phyloP scores from a whole-genome alignment of 176 grass and related monocot species.

The Oryza meridionalis region DNA sequence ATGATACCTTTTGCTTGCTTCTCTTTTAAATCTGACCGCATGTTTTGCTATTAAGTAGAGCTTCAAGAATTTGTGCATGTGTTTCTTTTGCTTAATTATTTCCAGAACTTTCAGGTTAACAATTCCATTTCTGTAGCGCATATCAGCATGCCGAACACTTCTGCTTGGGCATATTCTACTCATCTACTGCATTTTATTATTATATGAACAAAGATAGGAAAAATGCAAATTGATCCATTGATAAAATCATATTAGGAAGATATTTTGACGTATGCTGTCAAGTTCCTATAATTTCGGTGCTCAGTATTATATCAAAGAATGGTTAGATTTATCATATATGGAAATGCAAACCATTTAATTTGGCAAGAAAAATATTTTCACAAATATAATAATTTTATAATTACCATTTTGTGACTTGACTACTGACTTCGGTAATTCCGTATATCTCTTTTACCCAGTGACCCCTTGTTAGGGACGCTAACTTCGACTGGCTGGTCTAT shows the following conservation, averaged over 20 bases:
- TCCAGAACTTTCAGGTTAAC: conserved; percentile 31
- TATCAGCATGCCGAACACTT: conserved; percentile 30
- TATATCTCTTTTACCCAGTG: background rate
- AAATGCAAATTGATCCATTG: background rate
- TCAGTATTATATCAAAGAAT: background rate
- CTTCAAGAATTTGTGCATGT: conserved; percentile 46
- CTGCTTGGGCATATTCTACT: conserved; percentile 37
- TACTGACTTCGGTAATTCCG: conserved; percentile 9
- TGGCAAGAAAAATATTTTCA: background rate
- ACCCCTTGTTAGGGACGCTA: background rate
- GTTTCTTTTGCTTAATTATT: conserved; percentile 40
- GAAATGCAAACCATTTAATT: background rate
- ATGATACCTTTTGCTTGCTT: conserved; percentile 35
- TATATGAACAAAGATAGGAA: conserved; percentile 4
- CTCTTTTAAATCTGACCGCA: conserved; percentile 42
- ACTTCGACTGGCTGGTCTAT: background rate
- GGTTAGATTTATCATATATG: background rate
- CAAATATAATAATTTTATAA: background rate
- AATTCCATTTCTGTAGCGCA: conserved; percentile 43
- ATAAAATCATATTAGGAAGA: background rate
- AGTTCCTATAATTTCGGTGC: background rate
- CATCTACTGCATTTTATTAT: conserved; percentile 9
- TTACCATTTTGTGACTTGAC: background rate
- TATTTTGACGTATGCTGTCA: background rate
- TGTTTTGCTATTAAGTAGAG: conserved; percentile 44